Conservation (phyloP, 2,329 filamentous ascomycete genomes). For the Phialophora macrospora region DNA sequence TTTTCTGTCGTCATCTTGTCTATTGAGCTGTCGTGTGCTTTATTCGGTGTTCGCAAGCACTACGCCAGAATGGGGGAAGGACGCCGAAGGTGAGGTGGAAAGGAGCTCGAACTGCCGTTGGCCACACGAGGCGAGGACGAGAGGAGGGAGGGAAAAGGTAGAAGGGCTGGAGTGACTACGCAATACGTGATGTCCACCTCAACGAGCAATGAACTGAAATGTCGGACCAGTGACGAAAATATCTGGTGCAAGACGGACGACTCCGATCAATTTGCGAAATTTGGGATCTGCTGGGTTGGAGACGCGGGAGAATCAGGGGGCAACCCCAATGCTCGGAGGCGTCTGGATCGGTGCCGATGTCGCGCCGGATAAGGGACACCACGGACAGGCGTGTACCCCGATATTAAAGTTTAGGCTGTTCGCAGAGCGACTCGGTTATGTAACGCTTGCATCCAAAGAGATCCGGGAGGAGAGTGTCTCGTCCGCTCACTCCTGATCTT, state of each 20-base stretch:
- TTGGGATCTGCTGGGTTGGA: conserved; percentile 11
- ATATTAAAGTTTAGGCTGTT: background rate
- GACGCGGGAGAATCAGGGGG: conserved; percentile 22
- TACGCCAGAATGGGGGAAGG: background rate
- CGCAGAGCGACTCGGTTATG: background rate
- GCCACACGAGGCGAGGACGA: background rate
- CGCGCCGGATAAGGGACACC: conserved; percentile 12
- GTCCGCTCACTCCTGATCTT: background rate
- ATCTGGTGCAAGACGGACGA: conserved; percentile 1
- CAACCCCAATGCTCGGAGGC: background rate
- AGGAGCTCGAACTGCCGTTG: background rate
- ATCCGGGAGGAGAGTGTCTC: background rate
- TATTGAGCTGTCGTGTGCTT: conserved; percentile 16
- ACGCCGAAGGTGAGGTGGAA: background rate
- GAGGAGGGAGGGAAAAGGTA: background rate
- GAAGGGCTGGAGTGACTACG: background rate
- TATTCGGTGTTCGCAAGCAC: conserved; percentile 13
- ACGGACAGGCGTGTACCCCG: background rate
- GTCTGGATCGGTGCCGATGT: background rate
- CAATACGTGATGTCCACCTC: background rate
- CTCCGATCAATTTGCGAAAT: conserved; percentile 4
- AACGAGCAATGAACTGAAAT: background rate
- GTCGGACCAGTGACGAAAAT: conserved; percentile 2
- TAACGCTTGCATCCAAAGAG: conserved; percentile 4
- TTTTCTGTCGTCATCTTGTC: conserved; percentile 54